These are phyloP conservation scores for Boletus rufocinnamomeus DNA, from an alignment of 768 basidiomycete genomes.

Conservation along the genomic window DNA sequence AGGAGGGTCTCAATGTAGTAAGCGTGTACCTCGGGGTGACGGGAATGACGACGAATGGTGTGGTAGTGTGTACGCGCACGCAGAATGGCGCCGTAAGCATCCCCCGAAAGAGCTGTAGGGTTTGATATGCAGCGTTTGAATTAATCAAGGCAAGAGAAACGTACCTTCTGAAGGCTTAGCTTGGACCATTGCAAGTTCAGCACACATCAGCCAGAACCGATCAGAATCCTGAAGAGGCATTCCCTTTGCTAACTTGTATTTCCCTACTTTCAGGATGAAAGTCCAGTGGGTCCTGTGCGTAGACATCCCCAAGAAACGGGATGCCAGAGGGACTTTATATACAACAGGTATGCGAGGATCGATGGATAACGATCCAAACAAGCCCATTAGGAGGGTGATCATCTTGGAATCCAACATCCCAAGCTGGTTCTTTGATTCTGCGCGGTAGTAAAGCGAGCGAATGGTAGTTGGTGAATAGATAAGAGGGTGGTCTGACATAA, in stretches of 20 bases:
- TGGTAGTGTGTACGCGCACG: conserved; percentile 45
- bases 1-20: conserved; percentile 48
- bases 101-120: conserved; percentile 15
- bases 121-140: conserved; percentile 8
- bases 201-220: conserved; percentile 64
- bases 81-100: conserved; percentile 19
- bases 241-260: conserved; percentile 44
- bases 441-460: conserved; percentile 41
- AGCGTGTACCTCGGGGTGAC: conserved; percentile 46
- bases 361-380: conserved; percentile 55
- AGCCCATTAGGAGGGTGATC: conserved; percentile 44
- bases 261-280: conserved; percentile 46
- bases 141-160: conserved; percentile 4
- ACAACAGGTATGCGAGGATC: conserved; percentile 24
- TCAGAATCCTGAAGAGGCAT: conserved; percentile 45
- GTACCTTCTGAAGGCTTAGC: conserved; percentile 13
- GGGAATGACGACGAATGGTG: conserved; percentile 39
- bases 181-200: conserved; percentile 38
- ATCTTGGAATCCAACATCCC: conserved; percentile 37
- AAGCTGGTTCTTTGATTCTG: conserved; percentile 38
- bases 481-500: conserved; percentile 11
- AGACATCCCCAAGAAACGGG: conserved; percentile 27
- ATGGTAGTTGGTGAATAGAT: conserved; percentile 35
- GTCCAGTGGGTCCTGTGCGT: conserved; percentile 45
- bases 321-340: conserved; percentile 33